phyloP scores from a whole-genome alignment of 305 asterid species.

The Ajuga reptans region DNA sequence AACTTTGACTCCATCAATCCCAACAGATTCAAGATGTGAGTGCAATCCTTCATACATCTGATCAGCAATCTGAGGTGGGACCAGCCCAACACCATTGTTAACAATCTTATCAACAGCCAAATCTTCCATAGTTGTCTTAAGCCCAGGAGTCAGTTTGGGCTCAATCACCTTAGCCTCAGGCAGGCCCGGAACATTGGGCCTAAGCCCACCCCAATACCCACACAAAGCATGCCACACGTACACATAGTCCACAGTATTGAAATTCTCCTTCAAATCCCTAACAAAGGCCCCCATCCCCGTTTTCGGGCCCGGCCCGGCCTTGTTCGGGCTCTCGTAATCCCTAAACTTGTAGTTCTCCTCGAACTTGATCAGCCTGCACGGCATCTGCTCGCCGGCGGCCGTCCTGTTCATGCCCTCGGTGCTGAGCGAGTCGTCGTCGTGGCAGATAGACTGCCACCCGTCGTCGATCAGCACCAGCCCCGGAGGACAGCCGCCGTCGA shows the following conservation, averaged over 20 bases:
- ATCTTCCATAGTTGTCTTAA: slow-evolving; percentile 82
- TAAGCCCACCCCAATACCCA: slow-evolving; percentile 94
- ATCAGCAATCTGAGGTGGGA: slow-evolving; percentile 63
- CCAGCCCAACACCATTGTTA: slow-evolving; percentile 80
- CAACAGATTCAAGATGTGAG: slow-evolving; percentile 67
- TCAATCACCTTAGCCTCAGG: slow-evolving; percentile 54
- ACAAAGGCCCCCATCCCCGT: slow-evolving; percentile 80
- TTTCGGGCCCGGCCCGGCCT: slow-evolving; percentile 31
- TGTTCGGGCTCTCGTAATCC: slow-evolving; percentile 52
- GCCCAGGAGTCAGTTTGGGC: slow-evolving; percentile 75
- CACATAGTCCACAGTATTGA: slow-evolving; percentile 56
- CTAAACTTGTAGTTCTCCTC: slow-evolving; percentile 75
- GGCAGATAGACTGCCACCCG: slow-evolving; percentile 92
- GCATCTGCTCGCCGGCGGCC: slow-evolving; percentile 95
- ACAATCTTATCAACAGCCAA: slow-evolving; percentile 85
- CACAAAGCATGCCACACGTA: slow-evolving; percentile 94
- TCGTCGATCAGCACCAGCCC: slow-evolving; percentile 83
- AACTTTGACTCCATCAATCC: slow-evolving; percentile 88
- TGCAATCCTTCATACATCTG: slow-evolving; percentile 71
- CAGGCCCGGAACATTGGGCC: slow-evolving; percentile 48
- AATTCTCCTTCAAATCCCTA: slow-evolving; percentile 55
- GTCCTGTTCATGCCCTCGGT: slow-evolving; percentile 77
- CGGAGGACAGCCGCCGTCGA: slow-evolving; percentile 92
- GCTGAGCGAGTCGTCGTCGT: slow-evolving; percentile 65
- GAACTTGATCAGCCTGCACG: slow-evolving; percentile 69